Evolutionary conservation across 1,284 basidiomycete species (phyloP).

Genomic region (Takashimella koratensis): DNA sequence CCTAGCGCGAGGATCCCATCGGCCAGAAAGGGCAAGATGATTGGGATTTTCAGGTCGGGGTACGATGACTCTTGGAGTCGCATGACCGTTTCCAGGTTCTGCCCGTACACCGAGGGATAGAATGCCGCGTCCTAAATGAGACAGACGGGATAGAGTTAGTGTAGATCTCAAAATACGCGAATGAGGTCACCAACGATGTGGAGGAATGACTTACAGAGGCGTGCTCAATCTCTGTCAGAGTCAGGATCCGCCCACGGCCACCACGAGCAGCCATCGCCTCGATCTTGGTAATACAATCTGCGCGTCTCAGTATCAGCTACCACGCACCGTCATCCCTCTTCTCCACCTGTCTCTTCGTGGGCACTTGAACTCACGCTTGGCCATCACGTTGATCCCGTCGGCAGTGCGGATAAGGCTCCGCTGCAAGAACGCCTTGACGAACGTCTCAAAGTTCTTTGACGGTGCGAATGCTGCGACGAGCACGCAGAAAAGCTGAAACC

Average conservation of each 20-base stretch:
- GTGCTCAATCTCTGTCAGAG: conserved; percentile 76
- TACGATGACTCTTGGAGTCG: conserved; percentile 78
- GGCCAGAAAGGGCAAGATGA: conserved; percentile 85
- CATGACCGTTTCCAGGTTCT: conserved; percentile 76
- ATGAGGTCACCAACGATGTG: no score
- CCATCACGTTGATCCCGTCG: conserved; percentile 78
- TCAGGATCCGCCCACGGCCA: conserved; percentile 74
- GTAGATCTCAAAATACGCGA: no score
- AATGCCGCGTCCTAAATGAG: conserved; percentile 73
- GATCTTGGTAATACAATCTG: conserved; percentile 67
- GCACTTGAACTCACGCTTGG: conserved; percentile 66
- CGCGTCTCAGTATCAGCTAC: no score
- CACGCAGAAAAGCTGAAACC: conserved; percentile 87
- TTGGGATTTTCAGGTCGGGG: conserved; percentile 75
- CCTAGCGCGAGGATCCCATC: conserved; percentile 84
- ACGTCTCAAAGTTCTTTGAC: conserved; percentile 81
- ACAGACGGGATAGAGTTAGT: no score
- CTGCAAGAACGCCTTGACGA: conserved; percentile 71
- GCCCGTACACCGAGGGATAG: conserved; percentile 87
- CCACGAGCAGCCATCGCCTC: conserved; percentile 70
- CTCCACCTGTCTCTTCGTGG: no score
- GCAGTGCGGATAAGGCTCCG: conserved; percentile 58
- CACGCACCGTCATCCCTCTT: no score
- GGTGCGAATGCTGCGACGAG: conserved; percentile 82
- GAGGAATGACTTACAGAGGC: conserved; percentile 70